Conservation (phyloP, 768 basidiomycete species). For the Cystoderma amianthinum region DNA sequence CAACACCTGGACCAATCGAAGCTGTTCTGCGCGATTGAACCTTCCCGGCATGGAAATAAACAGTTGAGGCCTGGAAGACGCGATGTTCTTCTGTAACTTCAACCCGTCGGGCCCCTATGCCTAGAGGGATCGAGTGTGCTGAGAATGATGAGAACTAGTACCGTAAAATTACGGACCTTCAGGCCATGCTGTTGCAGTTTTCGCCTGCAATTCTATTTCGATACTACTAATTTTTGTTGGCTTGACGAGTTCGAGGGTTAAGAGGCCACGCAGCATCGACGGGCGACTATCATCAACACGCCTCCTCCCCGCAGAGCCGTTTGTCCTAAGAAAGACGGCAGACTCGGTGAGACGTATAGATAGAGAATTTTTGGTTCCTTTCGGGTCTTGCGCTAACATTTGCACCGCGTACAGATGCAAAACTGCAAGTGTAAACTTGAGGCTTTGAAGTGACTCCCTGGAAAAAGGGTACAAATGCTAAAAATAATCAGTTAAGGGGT, state of each 20-base stretch:
- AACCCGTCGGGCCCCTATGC: conserved; percentile 64
- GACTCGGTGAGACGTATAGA: conserved; percentile 65
- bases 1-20: conserved; percentile 42
- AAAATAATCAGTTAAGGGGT: too few relatives aligned
- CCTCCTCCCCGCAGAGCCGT: conserved; percentile 27
- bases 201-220: conserved; percentile 72
- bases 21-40: conserved; percentile 23
- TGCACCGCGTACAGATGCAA: too few relatives aligned
- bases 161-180: conserved; percentile 61
- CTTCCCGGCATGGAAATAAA: conserved; percentile 64
- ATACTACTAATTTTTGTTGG: conserved; percentile 85
- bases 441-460: too few relatives aligned
- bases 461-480: too few relatives aligned
- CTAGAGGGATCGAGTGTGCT: conserved; percentile 13
- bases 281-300: conserved; percentile 22
- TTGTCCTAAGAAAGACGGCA: conserved; percentile 60
- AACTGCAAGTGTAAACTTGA: too few relatives aligned
- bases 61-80: conserved; percentile 62
- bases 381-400: too few relatives aligned
- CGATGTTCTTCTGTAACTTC: conserved; percentile 76
- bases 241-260: conserved; percentile 54
- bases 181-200: conserved; percentile 67
- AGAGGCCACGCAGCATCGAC: conserved; percentile 58
- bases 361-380: conserved; percentile 32
- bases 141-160: not conserved